Percentiles rank a stretch among this genome's conserved stretches.
Conservation (phyloP, 2,329 filamentous ascomycete genomes). For the Alternaria sp. region DNA sequence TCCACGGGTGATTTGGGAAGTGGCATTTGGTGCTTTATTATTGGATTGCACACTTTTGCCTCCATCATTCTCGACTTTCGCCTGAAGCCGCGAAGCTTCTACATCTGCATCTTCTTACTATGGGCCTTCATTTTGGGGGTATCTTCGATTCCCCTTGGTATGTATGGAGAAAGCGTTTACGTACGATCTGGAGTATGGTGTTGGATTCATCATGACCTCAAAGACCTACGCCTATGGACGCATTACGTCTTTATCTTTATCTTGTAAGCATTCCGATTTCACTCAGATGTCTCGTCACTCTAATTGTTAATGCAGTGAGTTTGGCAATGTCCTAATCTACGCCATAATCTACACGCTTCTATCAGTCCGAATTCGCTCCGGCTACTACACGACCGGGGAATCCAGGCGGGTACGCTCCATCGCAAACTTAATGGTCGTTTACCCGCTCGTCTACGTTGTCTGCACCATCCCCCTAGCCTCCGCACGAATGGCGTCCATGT, state of each 20-base stretch:
- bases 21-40: conserved; percentile 71
- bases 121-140: conserved; percentile 70
- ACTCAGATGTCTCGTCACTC: neutral
- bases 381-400: conserved; percentile 48
- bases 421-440: conserved; percentile 69
- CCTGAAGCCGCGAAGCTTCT: conserved; percentile 62
- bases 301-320: conserved; percentile 47
- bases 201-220: conserved; percentile 67
- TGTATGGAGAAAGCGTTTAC: conserved; percentile 61
- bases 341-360: conserved; percentile 54
- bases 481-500: conserved; percentile 70
- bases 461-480: conserved; percentile 72
- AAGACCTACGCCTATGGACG: conserved; percentile 64
- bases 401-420: conserved; percentile 52
- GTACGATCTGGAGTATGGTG: conserved; percentile 73
- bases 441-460: conserved; percentile 73
- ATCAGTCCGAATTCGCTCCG: conserved; percentile 47
- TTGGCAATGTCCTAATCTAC: conserved; percentile 63
- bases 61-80: conserved; percentile 66
- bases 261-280: conserved; percentile 36
- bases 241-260: conserved; percentile 73
- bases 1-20: conserved; percentile 72
- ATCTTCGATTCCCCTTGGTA: conserved; percentile 61
- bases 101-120: conserved; percentile 56
- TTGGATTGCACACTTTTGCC: conserved; percentile 72